Conservation (phyloP, 768 basidiomycete genomes). For the Amanita pallidorosea region DNA sequence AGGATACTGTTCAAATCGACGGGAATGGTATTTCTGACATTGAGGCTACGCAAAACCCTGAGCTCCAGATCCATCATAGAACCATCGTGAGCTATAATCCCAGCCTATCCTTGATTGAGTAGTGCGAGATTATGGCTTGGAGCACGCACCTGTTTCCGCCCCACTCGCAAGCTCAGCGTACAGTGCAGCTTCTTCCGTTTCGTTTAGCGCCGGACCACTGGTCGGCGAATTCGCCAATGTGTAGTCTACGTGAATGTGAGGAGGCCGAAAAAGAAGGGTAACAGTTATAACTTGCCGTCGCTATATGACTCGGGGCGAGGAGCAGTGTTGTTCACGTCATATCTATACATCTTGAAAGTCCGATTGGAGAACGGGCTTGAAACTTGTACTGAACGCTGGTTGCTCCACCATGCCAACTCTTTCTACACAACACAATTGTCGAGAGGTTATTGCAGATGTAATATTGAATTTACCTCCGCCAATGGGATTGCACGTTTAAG, state of each 20-base stretch:
- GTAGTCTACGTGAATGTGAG: slow-evolving; percentile 44
- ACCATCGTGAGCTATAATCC: slow-evolving; percentile 48
- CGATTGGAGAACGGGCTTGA: slow-evolving; percentile 60
- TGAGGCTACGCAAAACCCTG: slow-evolving; percentile 59
- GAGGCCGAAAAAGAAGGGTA: slow-evolving; percentile 1
- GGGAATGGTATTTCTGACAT: slow-evolving; percentile 58
- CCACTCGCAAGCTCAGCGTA: slow-evolving; percentile 85
- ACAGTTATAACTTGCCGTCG: slow-evolving; percentile 29
- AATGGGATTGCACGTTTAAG: slow-evolving; percentile 74
- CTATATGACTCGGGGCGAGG: slow-evolving; percentile 84
- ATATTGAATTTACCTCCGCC: slow-evolving; percentile 47
- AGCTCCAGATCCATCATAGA: slow-evolving; percentile 23
- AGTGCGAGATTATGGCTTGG: not conserved
- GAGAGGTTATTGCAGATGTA: not conserved
- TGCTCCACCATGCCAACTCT: slow-evolving; percentile 78
- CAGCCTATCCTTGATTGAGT: slow-evolving; percentile 20
- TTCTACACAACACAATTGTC: slow-evolving; percentile 25
- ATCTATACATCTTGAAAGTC: slow-evolving; percentile 59
- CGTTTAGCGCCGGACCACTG: slow-evolving; percentile 44
- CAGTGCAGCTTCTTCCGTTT: slow-evolving; percentile 46
- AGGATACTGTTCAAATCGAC: slow-evolving; percentile 81
- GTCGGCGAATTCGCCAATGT: slow-evolving; percentile 60
- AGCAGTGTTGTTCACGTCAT: slow-evolving; percentile 72
- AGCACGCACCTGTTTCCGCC: slow-evolving; percentile 60
- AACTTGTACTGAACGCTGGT: slow-evolving; percentile 59